phyloP scores from a whole-genome alignment of 139 green algal species.

The Chlorokybus atmophyticus region DNA sequence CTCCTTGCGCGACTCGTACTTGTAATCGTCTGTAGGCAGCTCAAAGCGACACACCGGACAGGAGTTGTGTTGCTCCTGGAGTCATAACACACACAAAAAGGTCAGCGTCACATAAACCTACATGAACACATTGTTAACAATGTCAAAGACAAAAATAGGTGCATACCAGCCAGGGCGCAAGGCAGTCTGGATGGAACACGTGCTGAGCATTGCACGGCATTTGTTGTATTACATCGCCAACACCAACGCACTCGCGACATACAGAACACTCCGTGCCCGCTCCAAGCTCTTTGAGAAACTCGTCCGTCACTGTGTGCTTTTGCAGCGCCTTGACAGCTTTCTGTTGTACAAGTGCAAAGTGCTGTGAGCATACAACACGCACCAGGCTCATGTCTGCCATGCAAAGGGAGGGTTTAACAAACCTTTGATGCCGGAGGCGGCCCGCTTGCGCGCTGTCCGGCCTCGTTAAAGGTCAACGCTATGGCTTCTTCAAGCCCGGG shows the following conservation, averaged over 20 bases:
- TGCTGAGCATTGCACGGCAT: slow-evolving; percentile 37
- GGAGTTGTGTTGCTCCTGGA: slow-evolving; percentile 53
- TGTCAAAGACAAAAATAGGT: neutral
- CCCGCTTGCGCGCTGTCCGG: too few species aligned
- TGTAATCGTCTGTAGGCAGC: slow-evolving; percentile 19
- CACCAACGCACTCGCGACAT: slow-evolving; percentile 36
- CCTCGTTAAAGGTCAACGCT: too few species aligned
- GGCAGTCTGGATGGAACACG: slow-evolving; percentile 52
- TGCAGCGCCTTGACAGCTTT: too few species aligned
- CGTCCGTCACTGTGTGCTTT: slow-evolving; percentile 19
- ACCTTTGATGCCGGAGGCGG: too few species aligned
- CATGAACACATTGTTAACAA: neutral
- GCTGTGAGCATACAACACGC: too few species aligned
- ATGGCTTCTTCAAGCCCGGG: too few species aligned
- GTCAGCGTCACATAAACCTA: neutral
- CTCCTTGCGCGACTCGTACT: slow-evolving; percentile 65
- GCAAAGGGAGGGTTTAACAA: too few species aligned
- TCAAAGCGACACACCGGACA: slow-evolving; percentile 57
- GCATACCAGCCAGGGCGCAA: slow-evolving; percentile 33
- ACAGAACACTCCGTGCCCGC: slow-evolving; percentile 16
- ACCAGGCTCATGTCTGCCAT: too few species aligned
- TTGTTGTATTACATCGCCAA: slow-evolving; percentile 46
- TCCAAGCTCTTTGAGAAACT: slow-evolving; percentile 5
- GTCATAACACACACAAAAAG: neutral
- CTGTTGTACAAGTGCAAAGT: too few species aligned